Evolutionary conservation across 352 stramenopile genomes (phyloP), one percentile per base, ranked within the genome.

Genomic region (Phytopythium chamaehyphon): DNA sequence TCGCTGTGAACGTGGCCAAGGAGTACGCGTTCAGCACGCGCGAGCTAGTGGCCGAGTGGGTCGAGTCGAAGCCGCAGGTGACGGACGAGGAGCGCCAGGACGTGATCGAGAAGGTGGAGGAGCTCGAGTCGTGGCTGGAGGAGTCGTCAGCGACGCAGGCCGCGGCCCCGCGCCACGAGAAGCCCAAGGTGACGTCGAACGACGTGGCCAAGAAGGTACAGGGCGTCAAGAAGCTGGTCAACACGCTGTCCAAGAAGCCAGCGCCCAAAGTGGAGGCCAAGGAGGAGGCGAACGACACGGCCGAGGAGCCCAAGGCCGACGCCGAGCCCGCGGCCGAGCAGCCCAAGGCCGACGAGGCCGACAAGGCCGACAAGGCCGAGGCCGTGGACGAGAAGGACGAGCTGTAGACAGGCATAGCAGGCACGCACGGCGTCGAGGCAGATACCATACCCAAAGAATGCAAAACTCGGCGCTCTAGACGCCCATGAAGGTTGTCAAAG

Each of bases 1-100:
- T 82, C 44, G 87, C 88, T 0, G 69, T 98, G 19, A 77, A 85
- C 49, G 82, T 73, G 21, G 81, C 73, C 1, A 47, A 76, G 24
- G 72, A 86, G 54, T 86, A 83, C 47, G 67, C 69, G 26, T 81
- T 79, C 36, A 87, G 68, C 47, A 86, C 72, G 36, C 74, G 70
- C 43, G 73, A 83, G 45, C 56, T 83, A 14, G 78, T 92, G 70
- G 66, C 49, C 16, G 67, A 83, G 40, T 94, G 81, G 81, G 57
- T 55, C 26, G 72, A 68, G 16, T 75, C 57, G 24, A 85, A 86
- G 63, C 84, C 84, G 36, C 80, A 90, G 52, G 79, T 98, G 40
- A 96, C 86, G n/a, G 83, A 95, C n/a, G 78, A 95, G 23, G 93
- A 97, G 67, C 83, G 86, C 31, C 66, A 64, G 23, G 88, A 97